Conservation (phyloP, 1,139 yeast species). For the Kluyveromyces sp. region DNA sequence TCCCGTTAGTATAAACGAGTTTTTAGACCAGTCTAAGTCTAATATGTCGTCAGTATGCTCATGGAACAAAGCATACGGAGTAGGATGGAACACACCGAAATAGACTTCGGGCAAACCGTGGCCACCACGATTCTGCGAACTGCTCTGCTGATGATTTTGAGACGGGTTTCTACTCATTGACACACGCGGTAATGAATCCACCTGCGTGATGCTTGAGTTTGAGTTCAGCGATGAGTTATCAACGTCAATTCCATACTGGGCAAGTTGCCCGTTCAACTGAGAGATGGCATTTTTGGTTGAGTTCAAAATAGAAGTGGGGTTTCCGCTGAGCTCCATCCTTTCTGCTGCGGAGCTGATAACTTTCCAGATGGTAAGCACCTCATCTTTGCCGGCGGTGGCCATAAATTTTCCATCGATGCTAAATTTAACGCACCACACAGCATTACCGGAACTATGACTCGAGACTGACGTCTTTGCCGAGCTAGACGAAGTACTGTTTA, state of each 20-base stretch:
- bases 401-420: conserved; percentile 72
- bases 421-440: conserved; percentile 68
- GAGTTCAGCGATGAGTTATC: conserved; percentile 1
- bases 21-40: conserved; percentile 82
- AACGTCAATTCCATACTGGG: conserved; percentile 5
- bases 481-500: background rate
- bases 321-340: conserved; percentile 38
- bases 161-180: background rate
- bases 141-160: conserved; percentile 4
- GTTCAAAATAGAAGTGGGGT: conserved; percentile 5
- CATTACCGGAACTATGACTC: conserved; percentile 30
- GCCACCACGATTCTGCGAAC: background rate
- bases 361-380: conserved; percentile 66
- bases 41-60: conserved; percentile 70
- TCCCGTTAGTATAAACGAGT: conserved; percentile 70
- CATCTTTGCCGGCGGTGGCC: conserved; percentile 79
- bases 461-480: background rate
- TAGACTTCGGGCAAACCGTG: conserved; percentile 22
- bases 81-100: conserved; percentile 78
- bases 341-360: conserved; percentile 67
- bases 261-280: conserved; percentile 6
- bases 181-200: background rate
- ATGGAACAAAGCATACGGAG: conserved; percentile 51
- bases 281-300: conserved; percentile 10
- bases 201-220: background rate